Evolutionary conservation across 1,139 yeast species (phyloP), one percentile per base, ranked within the genome.

Genomic region (Sugiyamaella sp.): DNA sequence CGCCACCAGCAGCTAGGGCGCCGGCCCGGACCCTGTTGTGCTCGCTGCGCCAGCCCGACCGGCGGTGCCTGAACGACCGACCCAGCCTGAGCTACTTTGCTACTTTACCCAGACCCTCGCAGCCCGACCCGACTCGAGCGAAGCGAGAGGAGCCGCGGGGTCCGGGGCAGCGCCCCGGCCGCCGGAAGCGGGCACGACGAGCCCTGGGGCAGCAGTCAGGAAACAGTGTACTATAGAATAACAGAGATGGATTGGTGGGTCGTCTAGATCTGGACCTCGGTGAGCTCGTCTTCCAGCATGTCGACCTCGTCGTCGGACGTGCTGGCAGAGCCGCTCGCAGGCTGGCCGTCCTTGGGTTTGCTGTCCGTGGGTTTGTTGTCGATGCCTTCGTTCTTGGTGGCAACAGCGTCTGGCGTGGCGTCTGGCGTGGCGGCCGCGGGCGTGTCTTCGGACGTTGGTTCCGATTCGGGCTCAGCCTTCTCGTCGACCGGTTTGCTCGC

Each of bases 231-330:
- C 17, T 40, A n/a, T 41, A 17, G 16, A 32, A 2, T n/a, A 20
- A 40, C n/a, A 46, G 32, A 35, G 44, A 33, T 20, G 41, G 38
- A 21, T 39, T 16, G 25, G 24, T 40, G 12, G 29, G 9, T 22
- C 29, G 14, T 35, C 48, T 58, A 60, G 24, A 61, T 58, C 21
- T 58, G 61, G 21, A 61, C 65, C 24, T 62, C 64, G 22, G 57
- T 53, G 24, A 62, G 56, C 24, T 62, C 66, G 16, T 55, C 62
- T 33, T 58, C 55, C 37, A 57, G 53, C 53, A 56, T 38, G 46
- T 58, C 61, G 21, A 60, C 63, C 44, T 58, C 64, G 47, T 60
- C 62, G 39, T 58, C 56, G 8, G 53, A 61, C 21, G 56, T 55
- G 17, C 48, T 48, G 17, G 40, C 35, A 42, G 54, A 42, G 43